These are phyloP conservation scores for Paraurostyla sp. DNA, from an alignment of 73 alveolate genomes.

Conservation along the genomic window DNA sequence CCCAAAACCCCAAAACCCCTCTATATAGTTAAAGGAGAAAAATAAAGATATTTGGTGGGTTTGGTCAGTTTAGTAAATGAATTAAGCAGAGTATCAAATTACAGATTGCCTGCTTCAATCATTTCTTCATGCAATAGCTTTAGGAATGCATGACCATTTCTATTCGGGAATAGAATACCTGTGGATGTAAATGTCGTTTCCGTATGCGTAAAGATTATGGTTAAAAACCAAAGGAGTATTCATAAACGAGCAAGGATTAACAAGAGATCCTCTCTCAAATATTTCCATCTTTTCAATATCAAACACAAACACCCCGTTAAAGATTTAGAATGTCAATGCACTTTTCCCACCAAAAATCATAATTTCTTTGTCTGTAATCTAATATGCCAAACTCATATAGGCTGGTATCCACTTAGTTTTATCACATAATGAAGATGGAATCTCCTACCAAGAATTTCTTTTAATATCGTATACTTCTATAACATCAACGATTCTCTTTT, in stretches of 20 bases:
- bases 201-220: conserved; percentile 62
- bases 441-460: conserved; percentile 59
- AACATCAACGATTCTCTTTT: not conserved
- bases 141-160: conserved; percentile 66
- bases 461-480: conserved; percentile 62
- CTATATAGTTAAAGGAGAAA: not conserved
- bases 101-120: not conserved
- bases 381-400: conserved; percentile 69
- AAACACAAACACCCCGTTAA: conserved; percentile 54
- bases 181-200: conserved; percentile 69
- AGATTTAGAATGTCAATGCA: conserved; percentile 37
- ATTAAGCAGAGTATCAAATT: not conserved
- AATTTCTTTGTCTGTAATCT: conserved; percentile 63
- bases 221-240: conserved; percentile 67
- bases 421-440: not conserved
- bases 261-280: conserved; percentile 47
- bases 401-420: conserved; percentile 68
- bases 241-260: conserved; percentile 67
- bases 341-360: conserved; percentile 69
- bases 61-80: not conserved
- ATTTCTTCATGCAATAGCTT: conserved; percentile 25
- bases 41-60: conserved; percentile 22
- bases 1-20: conserved; percentile 66
- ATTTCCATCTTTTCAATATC: conserved; percentile 60
- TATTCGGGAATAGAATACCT: conserved; percentile 52